Evolutionary conservation across 1,284 basidiomycete species (phyloP), one percentile per base, ranked within the genome.

Genomic region (Athelia psychrophila): DNA sequence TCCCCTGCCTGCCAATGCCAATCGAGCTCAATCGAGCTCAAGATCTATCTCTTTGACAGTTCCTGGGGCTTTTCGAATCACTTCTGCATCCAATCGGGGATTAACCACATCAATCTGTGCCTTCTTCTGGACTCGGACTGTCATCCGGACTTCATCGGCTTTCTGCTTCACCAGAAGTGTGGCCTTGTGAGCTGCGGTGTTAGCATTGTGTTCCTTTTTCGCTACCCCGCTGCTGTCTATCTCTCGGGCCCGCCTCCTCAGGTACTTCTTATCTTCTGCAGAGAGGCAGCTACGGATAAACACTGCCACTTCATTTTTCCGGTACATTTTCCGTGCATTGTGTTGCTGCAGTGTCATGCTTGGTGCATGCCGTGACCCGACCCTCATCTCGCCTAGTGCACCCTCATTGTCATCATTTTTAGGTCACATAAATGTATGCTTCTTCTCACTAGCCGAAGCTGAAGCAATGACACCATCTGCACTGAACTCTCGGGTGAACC

Each of bases 341-440:
- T 46, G 44, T 24, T n/a, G 24, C 16, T 23, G 9, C 5, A 46
- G 44, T 23, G 44, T 46, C 22, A 46, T 23, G 24, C 24, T 46
- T n/a, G 44, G 44, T 46, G 44, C 44, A 46, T 46, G 19, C 44
- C 44, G 22, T 6, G 44, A 6, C 5, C 24, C 16, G n/a, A 46
- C 24, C 16, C 24, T n/a, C 22, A 19, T 24, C 16, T 23, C 19
- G 5, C 54, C 53, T 1, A 63, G 48, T 8, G 30, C 50, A 6
- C 63, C 59, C 47, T 66, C 60, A 51, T 62, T 64, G 0, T 33
- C 50, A 47, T 62, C 59, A 48, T 64, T 65, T 2, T 60, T 64
- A 0, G 59, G 16, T 0, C 52, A 48, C 54, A 61, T 58, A 47
- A 27, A 55, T 2, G 56, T 59, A 2, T 25, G 19, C 9, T 35